Base-by-base conservation (phyloP, 1,284 basidiomycete genomes). In the Stereum hirsutum region DNA sequence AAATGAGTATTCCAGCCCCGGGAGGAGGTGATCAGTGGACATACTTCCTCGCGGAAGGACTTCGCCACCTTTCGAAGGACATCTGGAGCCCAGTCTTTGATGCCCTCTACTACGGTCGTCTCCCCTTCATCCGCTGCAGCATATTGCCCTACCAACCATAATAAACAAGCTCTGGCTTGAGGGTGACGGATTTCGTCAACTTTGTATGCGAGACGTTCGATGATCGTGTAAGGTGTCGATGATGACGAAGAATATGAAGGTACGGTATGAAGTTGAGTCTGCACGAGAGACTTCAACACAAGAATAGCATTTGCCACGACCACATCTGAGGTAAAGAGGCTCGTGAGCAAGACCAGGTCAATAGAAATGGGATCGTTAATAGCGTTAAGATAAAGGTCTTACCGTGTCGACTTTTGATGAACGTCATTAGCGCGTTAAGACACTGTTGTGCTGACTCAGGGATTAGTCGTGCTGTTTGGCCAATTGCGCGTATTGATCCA, bases 101-200 rank as follows among this genome's bases (percentile, higher is more conserved):
- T 54, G 5, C 76, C 75, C 38, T 76, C 70, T 4, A 70, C 38
- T 14, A 39, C 37, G 15, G 15, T 25, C 20, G 24, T 39, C 19
- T 24, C 23, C 20, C 23, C 14, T 14, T 27, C 23, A n/a, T 39
- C 37, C 24, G 23, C 52, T 6, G 66, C 67, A 3, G 85, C 74
- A 57, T 89, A 90, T 59, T 94, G 89, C 0, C 93, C 93, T 0
- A 91, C 89, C 0, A 96, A 74, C 90, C 91, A 94, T 31, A 91
- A 65, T 0, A 95, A 79, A 51, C 86, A 92, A 0, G 90, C 89
- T 20, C 88, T 68, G 0, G 93, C 90, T 49, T 78, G 72, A 1
- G 84, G 69, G 54, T 91, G 85, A 12, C 66, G 72, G 39, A 97
- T 88, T 41, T 81, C 81, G 43, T 89, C 86, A 30, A 94, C 73